Percentiles rank a stretch among this genome's conserved stretches.
phyloP scores from a whole-genome alignment of 257 asterid species.

The Salvia miltiorrhiza region DNA sequence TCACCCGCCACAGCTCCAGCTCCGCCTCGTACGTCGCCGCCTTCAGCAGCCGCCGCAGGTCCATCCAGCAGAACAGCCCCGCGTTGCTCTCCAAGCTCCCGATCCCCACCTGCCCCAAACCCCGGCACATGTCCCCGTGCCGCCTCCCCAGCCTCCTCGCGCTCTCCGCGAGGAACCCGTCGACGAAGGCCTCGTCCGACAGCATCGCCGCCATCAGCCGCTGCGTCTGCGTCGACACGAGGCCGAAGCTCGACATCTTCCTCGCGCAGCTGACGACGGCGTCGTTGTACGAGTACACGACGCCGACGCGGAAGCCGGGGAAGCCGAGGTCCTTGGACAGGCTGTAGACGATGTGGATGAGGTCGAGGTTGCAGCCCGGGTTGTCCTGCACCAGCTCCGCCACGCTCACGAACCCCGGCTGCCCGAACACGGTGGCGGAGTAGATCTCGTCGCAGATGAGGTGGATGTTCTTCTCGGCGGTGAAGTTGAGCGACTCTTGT shows the following conservation, averaged over 20 bases:
- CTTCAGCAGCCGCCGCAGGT: slow-evolving; percentile 47
- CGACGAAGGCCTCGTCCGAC: slow-evolving; percentile 59
- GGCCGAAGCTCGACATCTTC: slow-evolving; percentile 88
- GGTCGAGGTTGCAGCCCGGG: slow-evolving; percentile 35
- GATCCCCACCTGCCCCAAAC: slow-evolving; percentile 51
- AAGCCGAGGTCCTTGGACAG: slow-evolving; percentile 81
- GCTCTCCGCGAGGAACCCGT: slow-evolving; percentile 42
- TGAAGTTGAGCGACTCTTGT: slow-evolving; percentile 38
- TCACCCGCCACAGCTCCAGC: slow-evolving; percentile 59
- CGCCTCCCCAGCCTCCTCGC: slow-evolving; percentile 44
- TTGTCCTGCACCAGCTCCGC: slow-evolving; percentile 55
- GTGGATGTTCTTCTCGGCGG: slow-evolving; percentile 53
- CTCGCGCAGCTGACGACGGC: slow-evolving; percentile 47
- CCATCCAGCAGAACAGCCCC: slow-evolving; percentile 74
- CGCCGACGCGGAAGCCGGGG: slow-evolving; percentile 80
- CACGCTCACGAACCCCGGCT: slow-evolving; percentile 62
- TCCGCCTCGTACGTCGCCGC: slow-evolving; percentile 54
- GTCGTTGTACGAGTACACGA: slow-evolving; percentile 73
- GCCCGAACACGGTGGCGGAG: slow-evolving; percentile 72
- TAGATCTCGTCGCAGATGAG: slow-evolving; percentile 78
- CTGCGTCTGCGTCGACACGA: slow-evolving; percentile 83
- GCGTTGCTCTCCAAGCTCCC: slow-evolving; percentile 52
- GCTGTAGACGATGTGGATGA: slow-evolving; percentile 77
- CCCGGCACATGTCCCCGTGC: slow-evolving; percentile 35
- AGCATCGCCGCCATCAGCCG: slow-evolving; percentile 63